Evolutionary conservation across 2,329 filamentous ascomycete genomes (phyloP).

Genomic region (Cordyceps farinosa): DNA sequence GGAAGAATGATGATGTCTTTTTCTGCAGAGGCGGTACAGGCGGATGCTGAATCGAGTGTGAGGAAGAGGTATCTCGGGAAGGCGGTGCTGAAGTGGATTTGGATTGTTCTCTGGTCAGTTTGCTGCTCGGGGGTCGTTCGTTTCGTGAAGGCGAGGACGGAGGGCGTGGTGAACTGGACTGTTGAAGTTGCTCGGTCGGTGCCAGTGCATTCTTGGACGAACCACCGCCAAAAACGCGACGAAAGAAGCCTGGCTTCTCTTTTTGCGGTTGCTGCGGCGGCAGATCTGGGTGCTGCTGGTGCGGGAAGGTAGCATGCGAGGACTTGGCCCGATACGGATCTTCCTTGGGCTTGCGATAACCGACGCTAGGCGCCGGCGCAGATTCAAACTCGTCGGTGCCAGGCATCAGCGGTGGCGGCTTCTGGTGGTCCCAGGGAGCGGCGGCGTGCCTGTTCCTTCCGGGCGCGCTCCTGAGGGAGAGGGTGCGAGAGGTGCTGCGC

Average conservation of each 20-base stretch:
- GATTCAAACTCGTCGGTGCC: slow-evolving; percentile 43
- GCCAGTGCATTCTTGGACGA: slow-evolving; percentile 56
- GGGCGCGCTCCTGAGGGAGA: slow-evolving; percentile 9
- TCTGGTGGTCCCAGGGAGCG: neutral
- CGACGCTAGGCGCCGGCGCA: slow-evolving; percentile 55
- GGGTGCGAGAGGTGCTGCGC: slow-evolving; percentile 10
- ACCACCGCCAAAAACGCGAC: slow-evolving; percentile 78
- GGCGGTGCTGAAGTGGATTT: slow-evolving; percentile 48
- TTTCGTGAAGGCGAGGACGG: slow-evolving; percentile 27
- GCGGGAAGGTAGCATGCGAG: slow-evolving; percentile 43
- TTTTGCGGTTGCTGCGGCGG: slow-evolving; percentile 46
- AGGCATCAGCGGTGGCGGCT: slow-evolving; percentile 27
- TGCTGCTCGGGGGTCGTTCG: slow-evolving; percentile 1
- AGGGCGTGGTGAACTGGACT: neutral
- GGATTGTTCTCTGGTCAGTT: slow-evolving; percentile 21
- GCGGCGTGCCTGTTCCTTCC: slow-evolving; percentile 2
- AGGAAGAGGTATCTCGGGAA: slow-evolving; percentile 44
- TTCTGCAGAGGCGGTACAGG: slow-evolving; percentile 60
- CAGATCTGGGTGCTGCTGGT: slow-evolving; percentile 37
- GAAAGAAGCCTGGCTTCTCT: slow-evolving; percentile 84
- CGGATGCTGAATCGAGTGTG: slow-evolving; percentile 45
- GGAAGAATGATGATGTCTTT: slow-evolving; percentile 92
- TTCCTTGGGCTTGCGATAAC: slow-evolving; percentile 58
- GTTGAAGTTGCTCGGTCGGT: slow-evolving; percentile 21
- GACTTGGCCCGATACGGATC: slow-evolving; percentile 21